Evolutionary conservation across 78 protist species (phyloP).

Genomic region (Chrysochromulina parva): DNA sequence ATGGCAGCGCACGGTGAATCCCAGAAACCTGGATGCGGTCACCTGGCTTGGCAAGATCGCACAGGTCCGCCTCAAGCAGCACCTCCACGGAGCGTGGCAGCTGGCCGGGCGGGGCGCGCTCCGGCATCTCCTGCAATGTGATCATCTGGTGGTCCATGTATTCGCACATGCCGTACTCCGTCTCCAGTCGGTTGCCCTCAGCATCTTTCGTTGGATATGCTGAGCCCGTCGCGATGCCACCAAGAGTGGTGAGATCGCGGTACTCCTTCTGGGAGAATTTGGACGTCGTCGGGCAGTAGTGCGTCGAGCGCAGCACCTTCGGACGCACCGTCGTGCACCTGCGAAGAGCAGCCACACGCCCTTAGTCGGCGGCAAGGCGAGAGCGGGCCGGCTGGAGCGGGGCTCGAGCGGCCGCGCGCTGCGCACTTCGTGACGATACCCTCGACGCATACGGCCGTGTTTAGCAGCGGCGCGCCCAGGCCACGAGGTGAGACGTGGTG

Average conservation of each 20-base stretch:
- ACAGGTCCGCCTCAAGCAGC: conserved; percentile 88
- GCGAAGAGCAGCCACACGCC: not conserved
- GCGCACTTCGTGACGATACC: conserved; percentile 95
- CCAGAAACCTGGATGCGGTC: conserved; percentile 82
- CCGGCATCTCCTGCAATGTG: conserved; percentile 93
- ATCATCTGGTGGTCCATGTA: conserved; percentile 87
- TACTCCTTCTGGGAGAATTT: conserved; percentile 23
- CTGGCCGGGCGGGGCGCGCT: conserved; percentile 98
- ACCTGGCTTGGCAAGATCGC: conserved; percentile 94
- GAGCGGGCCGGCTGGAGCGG: too few species aligned
- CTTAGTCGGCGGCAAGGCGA: too few species aligned
- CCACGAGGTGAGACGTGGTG: conserved; percentile 90
- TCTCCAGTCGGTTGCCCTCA: conserved; percentile 81
- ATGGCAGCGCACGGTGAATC: conserved; percentile 55
- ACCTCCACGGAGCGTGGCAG: conserved; percentile 93
- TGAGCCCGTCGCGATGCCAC: conserved; percentile 52
- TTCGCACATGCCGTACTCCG: conserved; percentile 94
- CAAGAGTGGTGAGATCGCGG: conserved; percentile 55
- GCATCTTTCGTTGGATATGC: conserved; percentile 50
- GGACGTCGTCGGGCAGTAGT: conserved; percentile 86
- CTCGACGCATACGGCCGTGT: conserved; percentile 85
- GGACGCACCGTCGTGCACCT: conserved; percentile 65
- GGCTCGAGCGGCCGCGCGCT: not conserved
- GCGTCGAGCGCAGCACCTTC: conserved; percentile 79
- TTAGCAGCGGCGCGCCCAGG: conserved; percentile 73